A percentile compares a stretch with the other conserved stretches of the same genome.
Evolutionary conservation across 2,329 filamentous ascomycete species (phyloP).

Genomic region (Ophiocordyceps robertsii): DNA sequence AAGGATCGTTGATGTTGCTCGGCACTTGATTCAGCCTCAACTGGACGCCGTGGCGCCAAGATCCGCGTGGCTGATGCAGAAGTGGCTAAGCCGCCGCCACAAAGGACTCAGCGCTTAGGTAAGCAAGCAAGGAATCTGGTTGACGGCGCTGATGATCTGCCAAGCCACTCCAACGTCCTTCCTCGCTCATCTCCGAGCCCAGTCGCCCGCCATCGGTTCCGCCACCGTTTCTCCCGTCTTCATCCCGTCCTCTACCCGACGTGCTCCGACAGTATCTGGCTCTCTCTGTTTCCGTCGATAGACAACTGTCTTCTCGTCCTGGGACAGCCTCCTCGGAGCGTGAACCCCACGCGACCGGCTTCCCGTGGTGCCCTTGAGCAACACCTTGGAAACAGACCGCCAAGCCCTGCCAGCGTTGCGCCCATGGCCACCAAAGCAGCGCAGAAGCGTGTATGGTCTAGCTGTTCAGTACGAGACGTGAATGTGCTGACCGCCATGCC

Average conservation of each 20-base stretch:
- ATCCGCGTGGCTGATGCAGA: not conserved
- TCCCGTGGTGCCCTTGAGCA: not conserved
- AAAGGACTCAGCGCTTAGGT: not conserved
- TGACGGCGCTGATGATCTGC: not conserved
- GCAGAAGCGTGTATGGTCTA: conserved; percentile 49
- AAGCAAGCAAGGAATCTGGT: not conserved
- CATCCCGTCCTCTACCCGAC: too few relatives aligned
- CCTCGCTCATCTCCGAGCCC: too few relatives aligned
- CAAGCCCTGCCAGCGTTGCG: conserved; percentile 5
- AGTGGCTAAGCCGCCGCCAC: not conserved
- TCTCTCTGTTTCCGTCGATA: too few relatives aligned
- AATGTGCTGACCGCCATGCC: conserved; percentile 9
- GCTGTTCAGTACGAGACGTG: too few relatives aligned
- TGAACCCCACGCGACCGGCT: not conserved
- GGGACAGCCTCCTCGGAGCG: not conserved
- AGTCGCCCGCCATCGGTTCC: too few relatives aligned
- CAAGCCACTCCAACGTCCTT: not conserved
- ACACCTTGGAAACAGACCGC: not conserved
- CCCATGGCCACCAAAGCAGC: conserved; percentile 60
- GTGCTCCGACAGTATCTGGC: too few relatives aligned
- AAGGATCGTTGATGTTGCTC: not conserved
- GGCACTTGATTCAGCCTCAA: too few relatives aligned
- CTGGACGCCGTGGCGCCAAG: not conserved
- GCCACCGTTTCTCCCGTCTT: too few relatives aligned
- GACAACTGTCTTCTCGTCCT: not conserved